Base-by-base conservation (phyloP, 768 basidiomycete genomes). In the Chalciporus piperatus region DNA sequence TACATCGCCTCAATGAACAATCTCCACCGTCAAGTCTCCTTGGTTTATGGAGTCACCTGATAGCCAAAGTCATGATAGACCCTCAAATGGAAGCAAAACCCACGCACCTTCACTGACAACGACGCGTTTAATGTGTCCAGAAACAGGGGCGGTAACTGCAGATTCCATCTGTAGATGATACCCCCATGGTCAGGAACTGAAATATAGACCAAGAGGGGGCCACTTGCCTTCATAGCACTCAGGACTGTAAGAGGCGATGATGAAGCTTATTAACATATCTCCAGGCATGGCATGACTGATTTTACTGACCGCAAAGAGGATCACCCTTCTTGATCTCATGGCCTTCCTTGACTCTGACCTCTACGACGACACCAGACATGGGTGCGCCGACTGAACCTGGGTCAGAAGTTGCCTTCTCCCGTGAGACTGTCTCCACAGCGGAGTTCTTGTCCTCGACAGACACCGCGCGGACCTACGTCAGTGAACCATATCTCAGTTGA, bases 321-420 rank as follows among this genome's bases (percentile, higher is more conserved):
- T 99, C 97, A 45, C 97, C 97, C 74, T 94, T 96, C 84, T 88
- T 95, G 71, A 99, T 94, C 66, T 96, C 92, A 52, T 95, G 88
- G 20, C 94, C 94, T 71, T 98, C 97, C 74, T 97, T 96, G 54
- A 98, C 95, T 63, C 96, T 80, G 43, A 99, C 94, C 70, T 99
- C 97, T 16, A 99, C 90, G 48, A 98, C 94, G 45, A 98, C 96
- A 70, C 95, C 97, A 51, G 92, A 92, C 93, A 97, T 96, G 3
- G 94, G 92, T 45, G 93, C 92, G 48, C 95, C 97, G 56, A 98
- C 88, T n/a, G 91, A 94, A 58, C 97, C 96, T 53, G 96, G 95
- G 67, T 95, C 95, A 57, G 76, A 76, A 11, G 91, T 87, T 11
- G 97, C 92, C 80, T 87, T 95, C 81, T 99, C 97, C 67, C 97